A percentile compares a stretch with the other conserved stretches of the same genome.
phyloP scores from a whole-genome alignment of 768 basidiomycete species.

The Paxillus rubicundulus region DNA sequence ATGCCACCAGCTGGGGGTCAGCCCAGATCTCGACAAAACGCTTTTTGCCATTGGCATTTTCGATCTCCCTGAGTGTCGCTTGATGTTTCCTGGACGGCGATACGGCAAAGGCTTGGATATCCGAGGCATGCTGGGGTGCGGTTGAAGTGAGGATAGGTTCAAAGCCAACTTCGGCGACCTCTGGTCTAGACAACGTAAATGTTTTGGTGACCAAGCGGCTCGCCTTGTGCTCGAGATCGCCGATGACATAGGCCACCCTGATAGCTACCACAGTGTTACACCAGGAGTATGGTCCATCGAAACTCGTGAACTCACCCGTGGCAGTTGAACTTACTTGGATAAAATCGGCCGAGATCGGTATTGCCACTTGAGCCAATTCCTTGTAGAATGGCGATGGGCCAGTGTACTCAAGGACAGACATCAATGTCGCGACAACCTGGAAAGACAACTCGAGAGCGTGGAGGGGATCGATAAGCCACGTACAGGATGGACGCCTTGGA shows the following conservation, averaged over 20 bases:
- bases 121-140: slow-evolving; percentile 13
- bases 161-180: slow-evolving; percentile 10
- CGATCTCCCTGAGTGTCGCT: slow-evolving; percentile 42
- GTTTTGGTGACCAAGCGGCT: slow-evolving; percentile 43
- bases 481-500: neutral
- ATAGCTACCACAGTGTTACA: slow-evolving; percentile 27
- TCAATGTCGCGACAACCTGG: neutral
- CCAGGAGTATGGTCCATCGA: neutral
- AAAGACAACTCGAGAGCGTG: neutral
- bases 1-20: slow-evolving; percentile 38
- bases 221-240: slow-evolving; percentile 45
- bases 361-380: slow-evolving; percentile 35
- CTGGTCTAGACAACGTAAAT: slow-evolving; percentile 21
- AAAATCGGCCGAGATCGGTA: slow-evolving; percentile 33
- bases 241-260: slow-evolving; percentile 41
- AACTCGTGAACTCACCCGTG: neutral
- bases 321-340: slow-evolving; percentile 6
- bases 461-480: neutral
- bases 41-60: slow-evolving; percentile 28
- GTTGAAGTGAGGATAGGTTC: neutral
- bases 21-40: slow-evolving; percentile 58
- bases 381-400: slow-evolving; percentile 22
- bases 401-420: slow-evolving; percentile 4
- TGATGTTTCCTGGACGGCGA: slow-evolving; percentile 40
- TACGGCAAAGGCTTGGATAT: slow-evolving; percentile 37